Evolutionary conservation across 805 yeast genomes (phyloP), one percentile per base, ranked within the genome.

Genomic region (Saccharomycopsis javanensis): DNA sequence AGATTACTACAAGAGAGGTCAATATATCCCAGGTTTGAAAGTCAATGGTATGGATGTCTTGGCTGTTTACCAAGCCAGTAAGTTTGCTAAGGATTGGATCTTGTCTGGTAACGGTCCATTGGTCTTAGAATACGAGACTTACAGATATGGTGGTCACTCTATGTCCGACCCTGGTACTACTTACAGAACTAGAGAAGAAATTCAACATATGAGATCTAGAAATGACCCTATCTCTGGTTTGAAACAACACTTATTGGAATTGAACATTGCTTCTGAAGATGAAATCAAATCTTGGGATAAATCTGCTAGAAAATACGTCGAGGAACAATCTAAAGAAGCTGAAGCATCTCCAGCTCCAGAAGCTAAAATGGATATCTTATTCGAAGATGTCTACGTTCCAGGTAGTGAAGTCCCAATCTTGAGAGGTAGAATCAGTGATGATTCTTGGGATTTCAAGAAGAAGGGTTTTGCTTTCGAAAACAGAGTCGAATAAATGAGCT

Each of bases 151-250:
- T 79, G 99, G 99, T 74, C 99, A 94, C 83, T 94, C 99, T 66
- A 94, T 94, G 98, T 92, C 98, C 66, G 99, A 94, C 77, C 99
- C 99, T 69, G 99, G 99, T 81, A 94, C 99, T 74, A 94, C 99
- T 65, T 94, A 94, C 85, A 87, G 99, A 83, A 94, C 99, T 71
- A 91, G 99, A 80, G 99, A 94, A 78, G 99, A 94, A 79, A 94
- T 94, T 66, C 97, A 91, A 79, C 92, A 92, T 79, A 91, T 94
- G 97, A 88, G 99, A 80, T 89, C 98, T 50, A 87, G 89, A 80
- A 90, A 87, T 73, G 99, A 94, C 74, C 97, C 98, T 67, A 89
- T 94, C 73, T 91, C 96, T 57, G 98, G 98, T 66, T 82, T 94
- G 71, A 92, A 91, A 81, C 84, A 83, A 68, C 87, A 82, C 62